Percentiles rank a stretch among this genome's conserved stretches.
These are phyloP conservation scores for Pythium brassicae DNA, from an alignment of 352 stramenopile genomes.

Conservation along the genomic window DNA sequence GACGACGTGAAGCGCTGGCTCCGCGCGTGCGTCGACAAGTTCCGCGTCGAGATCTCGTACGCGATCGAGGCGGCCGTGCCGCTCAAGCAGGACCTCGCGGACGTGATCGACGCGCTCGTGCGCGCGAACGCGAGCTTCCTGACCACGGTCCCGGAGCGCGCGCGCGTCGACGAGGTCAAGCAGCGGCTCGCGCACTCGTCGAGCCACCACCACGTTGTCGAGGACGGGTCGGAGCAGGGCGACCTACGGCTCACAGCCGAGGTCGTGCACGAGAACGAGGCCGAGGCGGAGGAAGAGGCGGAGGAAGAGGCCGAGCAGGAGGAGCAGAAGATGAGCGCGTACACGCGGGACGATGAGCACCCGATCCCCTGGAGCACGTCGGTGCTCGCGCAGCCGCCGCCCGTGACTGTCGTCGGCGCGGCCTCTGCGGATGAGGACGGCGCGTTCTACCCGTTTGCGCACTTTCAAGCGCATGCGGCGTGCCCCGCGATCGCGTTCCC, in stretches of 20 bases:
- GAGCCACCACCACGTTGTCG: slow-evolving; percentile 22
- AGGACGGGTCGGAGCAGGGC: slow-evolving; percentile 55
- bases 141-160: slow-evolving; percentile 37
- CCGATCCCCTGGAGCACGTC: slow-evolving; percentile 73
- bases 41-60: slow-evolving; percentile 82
- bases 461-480: slow-evolving; percentile 73
- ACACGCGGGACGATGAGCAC: slow-evolving; percentile 86
- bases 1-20: slow-evolving; percentile 41
- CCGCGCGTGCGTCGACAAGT: slow-evolving; percentile 63
- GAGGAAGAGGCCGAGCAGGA: slow-evolving; percentile 88
- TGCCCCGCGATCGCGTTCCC: slow-evolving; percentile 77
- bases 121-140: slow-evolving; percentile 58
- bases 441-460: slow-evolving; percentile 74
- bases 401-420: background rate
- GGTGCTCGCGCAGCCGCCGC: slow-evolving; percentile 27
- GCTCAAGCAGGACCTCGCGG: slow-evolving; percentile 61
- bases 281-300: slow-evolving; percentile 83
- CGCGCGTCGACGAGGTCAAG: slow-evolving; percentile 55
- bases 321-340: slow-evolving; percentile 90
- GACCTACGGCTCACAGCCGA: slow-evolving; percentile 78
- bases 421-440: slow-evolving; percentile 25
- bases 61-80: slow-evolving; percentile 57
- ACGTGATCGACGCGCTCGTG: slow-evolving; percentile 64
- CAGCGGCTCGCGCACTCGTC: slow-evolving; percentile 57
- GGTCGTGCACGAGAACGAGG: slow-evolving; percentile 89